Evolutionary conservation across 257 asterid species (phyloP).

Genomic region (Paulownia fortunei): DNA sequence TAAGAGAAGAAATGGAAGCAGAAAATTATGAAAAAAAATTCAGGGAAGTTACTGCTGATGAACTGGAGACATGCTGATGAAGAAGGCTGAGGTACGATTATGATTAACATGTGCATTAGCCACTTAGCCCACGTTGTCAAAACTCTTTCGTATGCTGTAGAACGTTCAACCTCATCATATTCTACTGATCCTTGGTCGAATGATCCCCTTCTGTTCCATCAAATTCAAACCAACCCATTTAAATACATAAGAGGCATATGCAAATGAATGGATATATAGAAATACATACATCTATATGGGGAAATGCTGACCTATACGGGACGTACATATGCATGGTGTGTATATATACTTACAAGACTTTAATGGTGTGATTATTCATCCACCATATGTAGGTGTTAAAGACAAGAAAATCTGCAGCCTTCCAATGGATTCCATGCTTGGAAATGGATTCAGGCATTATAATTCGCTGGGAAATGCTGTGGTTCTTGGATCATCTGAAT

Average conservation of each 20-base stretch:
- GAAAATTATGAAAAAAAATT: neutral
- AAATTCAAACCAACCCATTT: neutral
- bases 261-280: neutral
- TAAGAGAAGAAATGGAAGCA: neutral
- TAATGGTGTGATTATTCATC: constrained; percentile 48
- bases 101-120: constrained; percentile 37
- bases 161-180: constrained; percentile 31
- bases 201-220: constrained; percentile 42
- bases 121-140: constrained; percentile 56
- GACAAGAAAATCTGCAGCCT: constrained; percentile 53
- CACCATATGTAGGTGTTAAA: constrained; percentile 79
- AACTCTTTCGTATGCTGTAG: constrained; percentile 45
- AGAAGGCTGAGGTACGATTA: constrained; percentile 47
- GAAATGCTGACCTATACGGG: too few relatives aligned
- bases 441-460: constrained; percentile 52
- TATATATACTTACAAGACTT: constrained; percentile 51
- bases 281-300: neutral
- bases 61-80: constrained; percentile 58
- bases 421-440: constrained; percentile 57
- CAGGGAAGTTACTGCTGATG: constrained; percentile 41
- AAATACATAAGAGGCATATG: neutral
- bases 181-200: constrained; percentile 37
- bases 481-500: constrained; percentile 66
- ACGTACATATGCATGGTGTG: too few relatives aligned
- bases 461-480: constrained; percentile 42